Base-by-base conservation (phyloP, 805 yeast species). In the Ogataea henricii region DNA sequence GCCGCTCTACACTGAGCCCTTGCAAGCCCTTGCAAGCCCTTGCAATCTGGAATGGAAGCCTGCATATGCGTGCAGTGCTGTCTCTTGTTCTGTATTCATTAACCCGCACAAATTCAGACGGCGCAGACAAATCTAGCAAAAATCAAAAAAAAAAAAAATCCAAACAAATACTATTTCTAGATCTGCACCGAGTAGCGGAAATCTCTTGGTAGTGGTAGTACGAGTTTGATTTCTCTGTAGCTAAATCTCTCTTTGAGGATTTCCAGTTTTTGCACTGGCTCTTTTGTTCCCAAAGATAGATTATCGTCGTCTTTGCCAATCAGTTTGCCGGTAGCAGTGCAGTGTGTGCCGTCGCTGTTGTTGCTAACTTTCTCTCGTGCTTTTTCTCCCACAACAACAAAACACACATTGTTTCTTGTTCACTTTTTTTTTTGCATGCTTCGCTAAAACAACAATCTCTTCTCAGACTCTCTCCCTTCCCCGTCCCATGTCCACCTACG, bases 161-260 rank as follows among this genome's bases (percentile, higher is more conserved):
- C 27, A 39, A 39, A 39, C 20, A 39, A 26, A 39, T 14, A 39
- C 33, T 39, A 18, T 26, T 39, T 39, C 42, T 39, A 39, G 27
- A 27, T 39, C 26, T 27, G 42, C 42, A 38, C 13, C 41, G 32
- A 23, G 32, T 36, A 26, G 42, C 25, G 33, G 23, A 39, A 39
- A 39, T 39, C 42, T 39, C 23, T 13, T 36, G 23, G 38, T n/a
- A n/a, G n/a, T n/a, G n/a, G n/a, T n/a, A 35, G 8, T 34, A 34
- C 20, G 8, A 14, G 26, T 36, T 22, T 36, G 37, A 34, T 34
- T 34, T n/a, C 18, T 22, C 9, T 36, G 40, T 36, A 36, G 40
- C 21, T 12, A 16, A 32, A 8, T 26, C 13, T 8, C 12, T 16
- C 20, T 14, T 5, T 16, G 23, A 8, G 4, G 13, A 9, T 16